These are phyloP conservation scores for Fusarium haematococcum DNA, from an alignment of 2,329 filamentous ascomycete genomes.

Conservation along the genomic window DNA sequence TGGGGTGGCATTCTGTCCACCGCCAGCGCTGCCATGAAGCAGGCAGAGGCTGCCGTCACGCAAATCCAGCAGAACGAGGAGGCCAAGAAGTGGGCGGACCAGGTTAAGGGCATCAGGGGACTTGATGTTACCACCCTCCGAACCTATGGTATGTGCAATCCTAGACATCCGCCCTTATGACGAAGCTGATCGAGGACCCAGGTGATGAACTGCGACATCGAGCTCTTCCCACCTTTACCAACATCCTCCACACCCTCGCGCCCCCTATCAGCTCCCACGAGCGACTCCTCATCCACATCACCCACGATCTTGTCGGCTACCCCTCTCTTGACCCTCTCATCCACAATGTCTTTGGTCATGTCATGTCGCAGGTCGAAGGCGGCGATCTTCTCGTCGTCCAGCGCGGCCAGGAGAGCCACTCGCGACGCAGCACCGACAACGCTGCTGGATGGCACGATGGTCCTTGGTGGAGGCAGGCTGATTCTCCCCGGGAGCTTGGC, in stretches of 20 bases:
- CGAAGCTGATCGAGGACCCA: slow-evolving; percentile 51
- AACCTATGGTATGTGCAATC: slow-evolving; percentile 49
- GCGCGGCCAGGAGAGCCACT: slow-evolving; percentile 86
- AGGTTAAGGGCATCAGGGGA: slow-evolving; percentile 75
- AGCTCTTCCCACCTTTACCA: slow-evolving; percentile 93
- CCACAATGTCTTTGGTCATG: slow-evolving; percentile 89
- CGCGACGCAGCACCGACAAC: slow-evolving; percentile 70
- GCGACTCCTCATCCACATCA: slow-evolving; percentile 95
- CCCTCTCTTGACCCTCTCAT: slow-evolving; percentile 94
- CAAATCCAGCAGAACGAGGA: slow-evolving; percentile 97
- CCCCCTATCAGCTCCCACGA: slow-evolving; percentile 98
- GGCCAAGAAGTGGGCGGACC: slow-evolving; percentile 94
- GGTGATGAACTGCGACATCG: slow-evolving; percentile 88
- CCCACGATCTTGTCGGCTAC: slow-evolving; percentile 94
- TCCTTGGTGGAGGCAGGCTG: slow-evolving; percentile 90
- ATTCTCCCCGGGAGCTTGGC: slow-evolving; percentile 79
- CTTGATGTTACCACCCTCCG: slow-evolving; percentile 81
- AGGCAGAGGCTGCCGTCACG: slow-evolving; percentile 91
- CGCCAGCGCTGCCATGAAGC: slow-evolving; percentile 87
- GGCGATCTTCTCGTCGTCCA: slow-evolving; percentile 95
- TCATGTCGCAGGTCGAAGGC: slow-evolving; percentile 99
- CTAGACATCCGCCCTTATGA: background rate
- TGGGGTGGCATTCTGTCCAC: slow-evolving; percentile 90
- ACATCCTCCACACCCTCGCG: slow-evolving; percentile 93
- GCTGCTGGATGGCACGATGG: slow-evolving; percentile 87